Percentiles rank a stretch among this genome's conserved stretches.
Conservation (phyloP, 1,139 yeast genomes). For the Debaryomyces psychrophilus region DNA sequence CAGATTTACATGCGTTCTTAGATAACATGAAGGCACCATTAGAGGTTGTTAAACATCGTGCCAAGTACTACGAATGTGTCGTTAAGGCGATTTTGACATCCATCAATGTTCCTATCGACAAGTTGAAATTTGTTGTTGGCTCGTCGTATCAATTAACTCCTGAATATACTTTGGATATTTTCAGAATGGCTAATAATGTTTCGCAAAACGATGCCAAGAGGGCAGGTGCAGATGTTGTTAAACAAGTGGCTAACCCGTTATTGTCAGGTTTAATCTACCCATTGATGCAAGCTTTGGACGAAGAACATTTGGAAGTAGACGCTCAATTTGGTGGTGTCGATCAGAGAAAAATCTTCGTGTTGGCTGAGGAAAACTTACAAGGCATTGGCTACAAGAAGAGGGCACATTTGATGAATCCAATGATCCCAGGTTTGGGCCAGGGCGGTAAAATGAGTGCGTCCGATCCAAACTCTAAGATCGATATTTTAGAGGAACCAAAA, state of each 20-base stretch:
- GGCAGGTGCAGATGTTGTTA: conserved; percentile 99
- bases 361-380: conserved; percentile 93
- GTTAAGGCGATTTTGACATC: conserved; percentile 84
- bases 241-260: conserved; percentile 93
- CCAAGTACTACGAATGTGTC: conserved; percentile 80
- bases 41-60: conserved; percentile 87
- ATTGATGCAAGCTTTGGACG: conserved; percentile 98
- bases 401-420: conserved; percentile 97
- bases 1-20: conserved; percentile 96
- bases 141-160: conserved; percentile 81
- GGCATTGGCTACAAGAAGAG: conserved; percentile 91
- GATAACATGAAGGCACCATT: conserved; percentile 99
- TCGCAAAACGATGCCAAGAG: conserved; percentile 96
- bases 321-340: conserved; percentile 99
- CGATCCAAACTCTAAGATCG: conserved; percentile 97
- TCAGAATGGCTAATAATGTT: conserved; percentile 77
- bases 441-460: conserved; percentile 99
- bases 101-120: conserved; percentile 89
- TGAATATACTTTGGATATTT: conserved; percentile 85
- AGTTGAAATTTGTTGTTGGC: conserved; percentile 81
- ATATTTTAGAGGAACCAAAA: conserved; percentile 86
- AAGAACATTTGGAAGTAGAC: conserved; percentile 84
- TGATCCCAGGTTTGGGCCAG: conserved; percentile 97
- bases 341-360: conserved; percentile 95
- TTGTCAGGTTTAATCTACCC: conserved; percentile 95